These are phyloP conservation scores for Penicillium hordei DNA, from an alignment of 2,329 filamentous ascomycete genomes.

Conservation along the genomic window DNA sequence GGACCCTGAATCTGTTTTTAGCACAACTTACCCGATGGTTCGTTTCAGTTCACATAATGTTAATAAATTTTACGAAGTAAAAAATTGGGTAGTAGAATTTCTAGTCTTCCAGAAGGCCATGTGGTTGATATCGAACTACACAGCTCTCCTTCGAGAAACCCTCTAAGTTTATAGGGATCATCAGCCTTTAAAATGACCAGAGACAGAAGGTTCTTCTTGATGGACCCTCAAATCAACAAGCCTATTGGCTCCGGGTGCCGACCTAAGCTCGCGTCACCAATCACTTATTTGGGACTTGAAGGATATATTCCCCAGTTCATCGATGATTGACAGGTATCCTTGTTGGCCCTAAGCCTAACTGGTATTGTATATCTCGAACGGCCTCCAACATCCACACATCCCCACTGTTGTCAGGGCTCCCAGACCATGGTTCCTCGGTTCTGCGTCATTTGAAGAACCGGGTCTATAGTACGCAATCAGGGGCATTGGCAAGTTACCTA, in stretches of 20 bases:
- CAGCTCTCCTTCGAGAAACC: conserved; percentile 20
- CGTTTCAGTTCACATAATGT: conserved; percentile 13
- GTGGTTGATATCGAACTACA: conserved; percentile 6
- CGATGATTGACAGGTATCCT: conserved; percentile 27
- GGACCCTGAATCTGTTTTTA: conserved; percentile 33
- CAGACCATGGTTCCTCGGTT: conserved; percentile 30
- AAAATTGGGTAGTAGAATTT: conserved; percentile 1
- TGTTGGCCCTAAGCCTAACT: conserved; percentile 18
- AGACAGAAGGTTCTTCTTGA: conserved; percentile 24
- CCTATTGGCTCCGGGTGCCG: conserved; percentile 24
- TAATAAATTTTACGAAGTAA: too few relatives aligned
- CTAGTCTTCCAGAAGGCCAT: conserved; percentile 11
- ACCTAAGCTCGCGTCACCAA: conserved; percentile 24
- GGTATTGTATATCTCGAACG: conserved; percentile 2
- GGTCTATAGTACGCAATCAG: conserved; percentile 30
- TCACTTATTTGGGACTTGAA: conserved; percentile 15
- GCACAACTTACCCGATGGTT: conserved; percentile 23
- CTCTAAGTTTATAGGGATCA: conserved; percentile 22
- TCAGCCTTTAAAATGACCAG: conserved; percentile 21
- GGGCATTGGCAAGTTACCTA: conserved; percentile 19
- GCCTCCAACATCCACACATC: conserved; percentile 18
- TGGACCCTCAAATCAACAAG: conserved; percentile 19
- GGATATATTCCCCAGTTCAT: conserved; percentile 28
- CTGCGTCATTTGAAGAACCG: conserved; percentile 27
- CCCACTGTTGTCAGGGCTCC: conserved; percentile 28